Evolutionary conservation across 202 grass and related monocot species (phyloP).

Genomic region (Cymbopogon flexuosus): DNA sequence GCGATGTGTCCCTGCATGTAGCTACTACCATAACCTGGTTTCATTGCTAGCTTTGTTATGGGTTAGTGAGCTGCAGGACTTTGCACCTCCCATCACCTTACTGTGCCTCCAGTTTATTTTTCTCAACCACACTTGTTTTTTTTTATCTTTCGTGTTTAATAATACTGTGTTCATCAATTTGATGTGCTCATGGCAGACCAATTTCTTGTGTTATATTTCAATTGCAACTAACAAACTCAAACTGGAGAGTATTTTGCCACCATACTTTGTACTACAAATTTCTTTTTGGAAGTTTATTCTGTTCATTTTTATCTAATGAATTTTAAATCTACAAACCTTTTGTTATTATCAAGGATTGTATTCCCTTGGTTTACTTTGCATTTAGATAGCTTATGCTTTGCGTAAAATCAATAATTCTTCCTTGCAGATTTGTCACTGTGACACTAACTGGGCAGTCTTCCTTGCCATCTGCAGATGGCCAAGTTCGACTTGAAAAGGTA

Average conservation of each 20-base stretch:
- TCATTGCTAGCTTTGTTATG: slow-evolving; percentile 34
- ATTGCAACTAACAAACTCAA: background rate
- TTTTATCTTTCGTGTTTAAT: background rate
- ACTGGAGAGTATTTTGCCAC: background rate
- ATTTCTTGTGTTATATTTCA: background rate
- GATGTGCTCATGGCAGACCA: background rate
- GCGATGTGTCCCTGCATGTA: slow-evolving; percentile 53
- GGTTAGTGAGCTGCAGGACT: slow-evolving; percentile 9
- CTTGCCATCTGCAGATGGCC: slow-evolving; percentile 60
- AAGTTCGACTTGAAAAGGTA: slow-evolving; percentile 80
- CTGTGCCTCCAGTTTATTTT: background rate
- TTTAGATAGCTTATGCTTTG: slow-evolving; percentile 15
- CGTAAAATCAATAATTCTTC: slow-evolving; percentile 6
- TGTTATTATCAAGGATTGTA: background rate
- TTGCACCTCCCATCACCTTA: slow-evolving; percentile 16
- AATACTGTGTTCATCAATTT: background rate
- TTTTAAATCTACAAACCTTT: background rate
- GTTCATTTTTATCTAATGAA: background rate
- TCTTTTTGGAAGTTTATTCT: background rate
- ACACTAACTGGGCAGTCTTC: slow-evolving; percentile 62
- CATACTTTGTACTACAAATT: background rate
- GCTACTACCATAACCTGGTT: slow-evolving; percentile 39
- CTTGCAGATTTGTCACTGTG: slow-evolving; percentile 90
- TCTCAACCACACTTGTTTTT: background rate
- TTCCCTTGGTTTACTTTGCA: background rate